These are phyloP conservation scores for Pelargonium fulgidum DNA, from an alignment of 441 rosid species.

Conservation along the genomic window DNA sequence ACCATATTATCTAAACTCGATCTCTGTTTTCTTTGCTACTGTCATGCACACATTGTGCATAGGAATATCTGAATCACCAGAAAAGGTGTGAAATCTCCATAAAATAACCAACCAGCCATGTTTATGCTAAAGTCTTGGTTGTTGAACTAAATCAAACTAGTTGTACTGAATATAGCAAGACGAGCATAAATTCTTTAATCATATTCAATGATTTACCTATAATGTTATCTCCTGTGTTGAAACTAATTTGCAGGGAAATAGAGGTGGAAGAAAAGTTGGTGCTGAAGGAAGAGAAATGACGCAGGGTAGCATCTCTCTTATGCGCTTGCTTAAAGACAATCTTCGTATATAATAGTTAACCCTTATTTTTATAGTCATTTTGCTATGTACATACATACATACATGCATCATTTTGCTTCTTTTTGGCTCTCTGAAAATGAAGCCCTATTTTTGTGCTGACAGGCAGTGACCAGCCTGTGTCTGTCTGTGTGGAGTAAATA, in stretches of 20 bases:
- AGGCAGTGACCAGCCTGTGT: too few relatives aligned
- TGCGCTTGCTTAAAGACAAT: slow-evolving; percentile 56
- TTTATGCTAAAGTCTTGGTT: background rate
- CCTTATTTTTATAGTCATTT: background rate
- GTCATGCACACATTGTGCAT: background rate
- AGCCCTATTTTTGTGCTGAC: too few relatives aligned
- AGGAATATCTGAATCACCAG: background rate
- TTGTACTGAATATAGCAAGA: background rate
- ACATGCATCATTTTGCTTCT: background rate
- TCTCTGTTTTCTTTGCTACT: slow-evolving; percentile 1
- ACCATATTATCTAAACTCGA: background rate
- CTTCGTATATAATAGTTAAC: slow-evolving; percentile 34
- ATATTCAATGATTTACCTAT: background rate
- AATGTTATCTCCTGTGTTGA: background rate
- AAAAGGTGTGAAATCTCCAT: background rate
- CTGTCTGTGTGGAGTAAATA: too few relatives aligned
- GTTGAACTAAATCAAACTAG: background rate
- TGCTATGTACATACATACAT: background rate
- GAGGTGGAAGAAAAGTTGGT: slow-evolving; percentile 44
- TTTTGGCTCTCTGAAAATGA: background rate
- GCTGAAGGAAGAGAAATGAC: slow-evolving; percentile 41
- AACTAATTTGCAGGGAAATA: slow-evolving; percentile 43
- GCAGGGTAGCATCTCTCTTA: slow-evolving; percentile 56
- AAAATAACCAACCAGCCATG: background rate
- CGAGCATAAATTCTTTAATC: background rate